Base-by-base conservation (phyloP, 1,139 yeast species). In the Protomyces lactucae-debilis region DNA sequence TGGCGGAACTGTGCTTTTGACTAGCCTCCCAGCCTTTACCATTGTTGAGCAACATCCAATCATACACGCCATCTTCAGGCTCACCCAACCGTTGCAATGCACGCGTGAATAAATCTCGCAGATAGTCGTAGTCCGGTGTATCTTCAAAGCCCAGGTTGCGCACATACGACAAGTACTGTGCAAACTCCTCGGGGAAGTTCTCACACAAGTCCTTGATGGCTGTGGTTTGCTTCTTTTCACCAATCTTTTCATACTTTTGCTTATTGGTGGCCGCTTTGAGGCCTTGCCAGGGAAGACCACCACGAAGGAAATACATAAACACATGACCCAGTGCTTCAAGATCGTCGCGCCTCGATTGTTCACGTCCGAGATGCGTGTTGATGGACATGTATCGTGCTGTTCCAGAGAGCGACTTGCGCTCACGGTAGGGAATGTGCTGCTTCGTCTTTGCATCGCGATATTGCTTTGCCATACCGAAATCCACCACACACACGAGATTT, bases 261-360 rank as follows among this genome's bases (percentile, higher is more conserved):
- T 96, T 87, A 79, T 93, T 93, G 18, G 98, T 91, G 55, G 93
- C 95, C 40, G 99, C 99, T 76, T 91, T 91, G 72, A 93, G 83
- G 14, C 99, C 99, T 78, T 93, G 99, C 99, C 99, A 93, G 64
- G 99, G 99, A 73, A 93, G 81, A 25, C 95, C 88, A 51, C 99
- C 99, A 69, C 97, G 85, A 76, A 96, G 86, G 75, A 93, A 93
- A 78, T 93, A 93, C 72, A 93, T 90, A 73, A 93, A 84, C 54
- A 93, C 98, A 75, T 93, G 93, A 52, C 98, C 98, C 76, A 93
- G 82, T 70, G 95, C 86, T 78, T 93, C 99, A 77, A 93, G 83
- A 76, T 93, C 99, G 76, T 93, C 99, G 75, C 99, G 83, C 74
- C 99, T 84, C 70, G 89, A 85, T 77, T 93, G 99, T 76, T 93